Percentiles rank a stretch among this genome's conserved stretches.
Evolutionary conservation across 2,329 filamentous ascomycete species (phyloP).

Genomic region (Talaromyces sp.): DNA sequence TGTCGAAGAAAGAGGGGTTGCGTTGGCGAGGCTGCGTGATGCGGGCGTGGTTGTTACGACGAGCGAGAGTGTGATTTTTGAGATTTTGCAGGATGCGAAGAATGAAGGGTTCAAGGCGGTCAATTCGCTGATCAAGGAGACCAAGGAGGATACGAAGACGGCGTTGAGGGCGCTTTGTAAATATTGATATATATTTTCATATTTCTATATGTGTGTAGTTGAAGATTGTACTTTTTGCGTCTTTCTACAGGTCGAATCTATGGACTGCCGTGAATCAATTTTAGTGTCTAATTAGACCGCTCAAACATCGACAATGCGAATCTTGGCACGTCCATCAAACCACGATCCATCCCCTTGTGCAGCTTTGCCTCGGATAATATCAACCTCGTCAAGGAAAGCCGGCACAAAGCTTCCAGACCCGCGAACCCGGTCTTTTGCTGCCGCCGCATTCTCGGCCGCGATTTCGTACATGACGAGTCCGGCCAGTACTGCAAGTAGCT

Average conservation of each 20-base stretch:
- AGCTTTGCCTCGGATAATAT: slow-evolving; percentile 33
- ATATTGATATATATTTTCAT: slow-evolving; percentile 40
- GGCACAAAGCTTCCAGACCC: slow-evolving; percentile 86
- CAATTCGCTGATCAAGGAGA: slow-evolving; percentile 72
- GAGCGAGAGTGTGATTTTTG: slow-evolving; percentile 85
- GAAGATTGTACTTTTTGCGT: background rate
- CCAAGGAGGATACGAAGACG: slow-evolving; percentile 61
- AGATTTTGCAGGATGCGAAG: slow-evolving; percentile 76
- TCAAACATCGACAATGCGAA: slow-evolving; percentile 25
- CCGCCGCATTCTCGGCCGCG: slow-evolving; percentile 63
- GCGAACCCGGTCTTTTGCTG: slow-evolving; percentile 52
- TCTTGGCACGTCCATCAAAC: slow-evolving; percentile 31
- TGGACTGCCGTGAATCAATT: background rate
- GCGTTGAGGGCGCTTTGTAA: slow-evolving; percentile 62
- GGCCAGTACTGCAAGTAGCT: slow-evolving; percentile 66
- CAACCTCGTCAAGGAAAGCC: slow-evolving; percentile 71
- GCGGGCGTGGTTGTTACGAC: slow-evolving; percentile 76
- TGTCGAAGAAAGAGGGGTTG: slow-evolving; percentile 70
- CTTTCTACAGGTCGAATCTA: no score
- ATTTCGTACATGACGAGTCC: slow-evolving; percentile 73
- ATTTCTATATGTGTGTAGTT: background rate
- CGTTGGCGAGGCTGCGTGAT: slow-evolving; percentile 66
- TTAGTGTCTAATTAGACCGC: background rate
- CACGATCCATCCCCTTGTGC: slow-evolving; percentile 27
- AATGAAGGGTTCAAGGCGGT: slow-evolving; percentile 65